These are phyloP conservation scores for Lepidium campestre DNA, from an alignment of 441 rosid species.

Conservation along the genomic window DNA sequence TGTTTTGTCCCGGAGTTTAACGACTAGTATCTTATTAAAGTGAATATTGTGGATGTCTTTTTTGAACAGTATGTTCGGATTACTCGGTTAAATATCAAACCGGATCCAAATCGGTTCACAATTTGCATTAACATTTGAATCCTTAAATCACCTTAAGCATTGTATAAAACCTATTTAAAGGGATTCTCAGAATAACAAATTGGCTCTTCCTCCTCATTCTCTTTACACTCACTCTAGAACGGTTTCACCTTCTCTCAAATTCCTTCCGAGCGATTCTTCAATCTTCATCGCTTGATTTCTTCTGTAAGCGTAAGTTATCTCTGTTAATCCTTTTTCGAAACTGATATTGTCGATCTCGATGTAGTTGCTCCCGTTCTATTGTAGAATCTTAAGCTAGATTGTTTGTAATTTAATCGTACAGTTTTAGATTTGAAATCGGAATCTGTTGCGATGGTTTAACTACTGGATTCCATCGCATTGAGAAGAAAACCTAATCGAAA, in stretches of 20 bases:
- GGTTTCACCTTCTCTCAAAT: background rate
- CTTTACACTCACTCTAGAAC: background rate
- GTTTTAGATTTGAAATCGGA: constrained; percentile 1
- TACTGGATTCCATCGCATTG: background rate
- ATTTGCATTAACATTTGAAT: background rate
- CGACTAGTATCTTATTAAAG: background rate
- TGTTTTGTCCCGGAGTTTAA: background rate
- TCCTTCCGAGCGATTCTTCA: background rate
- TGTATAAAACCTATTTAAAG: background rate
- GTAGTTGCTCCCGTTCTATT: background rate
- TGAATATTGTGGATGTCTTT: background rate
- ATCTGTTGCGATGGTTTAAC: background rate
- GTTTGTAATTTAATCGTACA: background rate
- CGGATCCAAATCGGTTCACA: background rate
- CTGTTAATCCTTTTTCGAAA: background rate
- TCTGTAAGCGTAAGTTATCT: constrained; percentile 10
- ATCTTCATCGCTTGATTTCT: background rate
- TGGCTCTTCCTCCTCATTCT: background rate
- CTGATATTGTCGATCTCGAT: background rate
- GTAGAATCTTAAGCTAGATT: background rate
- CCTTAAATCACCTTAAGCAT: background rate
- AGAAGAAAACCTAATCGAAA: background rate
- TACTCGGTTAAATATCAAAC: too few species aligned
- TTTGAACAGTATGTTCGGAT: background rate
- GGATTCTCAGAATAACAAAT: background rate